Conservation (phyloP, 2,329 filamentous ascomycete genomes). For the Aciculosporium take region DNA sequence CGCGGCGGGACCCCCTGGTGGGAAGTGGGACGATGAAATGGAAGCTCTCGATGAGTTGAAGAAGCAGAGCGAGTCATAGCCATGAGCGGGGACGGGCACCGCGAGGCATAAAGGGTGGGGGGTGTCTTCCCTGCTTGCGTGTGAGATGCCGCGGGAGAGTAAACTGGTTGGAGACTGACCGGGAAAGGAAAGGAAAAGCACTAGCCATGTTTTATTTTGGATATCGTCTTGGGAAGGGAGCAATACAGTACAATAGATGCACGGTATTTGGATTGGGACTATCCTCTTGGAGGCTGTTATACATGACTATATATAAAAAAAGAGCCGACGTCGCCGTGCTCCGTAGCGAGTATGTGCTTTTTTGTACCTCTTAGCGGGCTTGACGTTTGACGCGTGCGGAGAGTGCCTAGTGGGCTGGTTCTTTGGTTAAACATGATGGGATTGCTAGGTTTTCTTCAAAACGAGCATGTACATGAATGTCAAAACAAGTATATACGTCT, state of each 20-base stretch:
- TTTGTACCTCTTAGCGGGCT: neutral
- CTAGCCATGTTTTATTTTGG: too few species aligned
- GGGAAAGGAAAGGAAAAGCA: too few species aligned
- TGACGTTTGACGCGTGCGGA: too few species aligned
- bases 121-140: too few species aligned
- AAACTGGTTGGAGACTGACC: too few species aligned
- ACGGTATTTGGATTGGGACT: neutral
- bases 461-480: neutral
- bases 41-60: conserved; percentile 31
- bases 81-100: neutral
- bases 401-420: too few species aligned
- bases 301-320: neutral
- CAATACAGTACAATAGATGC: neutral
- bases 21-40: conserved; percentile 46
- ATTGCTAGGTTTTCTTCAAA: neutral
- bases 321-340: neutral
- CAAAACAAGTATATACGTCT: neutral
- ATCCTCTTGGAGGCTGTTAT: neutral
- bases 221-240: too few species aligned
- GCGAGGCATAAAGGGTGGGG: neutral
- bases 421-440: neutral
- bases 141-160: too few species aligned
- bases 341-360: neutral
- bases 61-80: conserved; percentile 6
- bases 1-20: conserved; percentile 19